Percentiles rank a stretch among this genome's conserved stretches.
Conservation (phyloP, 805 yeast genomes). For the Danielozyma ontarioensis region DNA sequence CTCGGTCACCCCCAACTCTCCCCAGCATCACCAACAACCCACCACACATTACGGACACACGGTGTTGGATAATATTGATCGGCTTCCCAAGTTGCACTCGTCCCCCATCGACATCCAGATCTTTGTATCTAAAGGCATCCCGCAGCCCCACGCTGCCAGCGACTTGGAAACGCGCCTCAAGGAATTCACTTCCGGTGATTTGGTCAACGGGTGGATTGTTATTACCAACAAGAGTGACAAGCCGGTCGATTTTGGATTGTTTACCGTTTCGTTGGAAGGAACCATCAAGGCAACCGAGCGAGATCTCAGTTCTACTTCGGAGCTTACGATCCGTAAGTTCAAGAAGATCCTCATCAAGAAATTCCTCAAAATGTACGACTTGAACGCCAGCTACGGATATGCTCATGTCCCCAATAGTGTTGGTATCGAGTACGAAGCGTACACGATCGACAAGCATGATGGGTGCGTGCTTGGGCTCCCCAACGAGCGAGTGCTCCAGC, state of each 20-base stretch:
- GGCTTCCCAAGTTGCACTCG: conserved; percentile 34
- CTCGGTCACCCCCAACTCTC: conserved; percentile 6
- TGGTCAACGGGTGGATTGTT: conserved; percentile 41
- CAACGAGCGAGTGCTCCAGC: conserved; percentile 43
- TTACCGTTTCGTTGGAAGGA: conserved; percentile 27
- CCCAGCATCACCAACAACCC: no score
- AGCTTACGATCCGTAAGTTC: conserved; percentile 12
- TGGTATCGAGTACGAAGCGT: conserved; percentile 40
- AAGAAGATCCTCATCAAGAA: conserved; percentile 39
- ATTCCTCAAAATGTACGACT: conserved; percentile 55
- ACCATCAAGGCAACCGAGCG: conserved; percentile 32
- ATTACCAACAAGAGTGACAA: conserved; percentile 42
- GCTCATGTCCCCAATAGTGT: conserved; percentile 48
- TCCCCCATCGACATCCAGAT: conserved; percentile 48
- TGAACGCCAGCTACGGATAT: conserved; percentile 52
- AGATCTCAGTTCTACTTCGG: conserved; percentile 7
- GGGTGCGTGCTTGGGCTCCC: conserved; percentile 47
- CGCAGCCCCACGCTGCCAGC: conserved; percentile 35
- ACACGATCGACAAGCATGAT: conserved; percentile 40
- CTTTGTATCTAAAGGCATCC: conserved; percentile 48
- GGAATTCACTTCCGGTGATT: conserved; percentile 38
- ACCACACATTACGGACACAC: conserved; percentile 41
- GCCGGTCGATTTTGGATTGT: conserved; percentile 40
- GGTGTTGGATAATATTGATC: conserved; percentile 47
- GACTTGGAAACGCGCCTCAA: conserved; percentile 43